Percentiles rank a stretch among this genome's conserved stretches.
Conservation (phyloP, 75 land plant genomes). For the Azolla pinnata region DNA sequence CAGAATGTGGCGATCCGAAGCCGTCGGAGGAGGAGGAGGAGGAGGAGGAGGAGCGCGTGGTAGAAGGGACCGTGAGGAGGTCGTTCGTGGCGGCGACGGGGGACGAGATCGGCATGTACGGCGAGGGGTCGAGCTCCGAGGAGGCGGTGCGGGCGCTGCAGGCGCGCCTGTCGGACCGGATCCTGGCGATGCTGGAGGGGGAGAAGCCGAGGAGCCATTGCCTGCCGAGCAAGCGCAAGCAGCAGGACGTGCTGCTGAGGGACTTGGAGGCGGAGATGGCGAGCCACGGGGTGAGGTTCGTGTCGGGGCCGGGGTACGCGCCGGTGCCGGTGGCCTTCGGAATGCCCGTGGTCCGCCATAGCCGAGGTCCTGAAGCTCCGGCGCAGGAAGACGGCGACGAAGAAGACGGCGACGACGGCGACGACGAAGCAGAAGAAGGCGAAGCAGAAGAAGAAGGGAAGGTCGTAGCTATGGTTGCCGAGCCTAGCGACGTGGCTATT, state of each 20-base stretch:
- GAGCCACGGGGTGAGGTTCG: conserved; percentile 4
- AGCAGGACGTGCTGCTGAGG: conserved; percentile 4
- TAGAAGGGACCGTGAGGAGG: background rate
- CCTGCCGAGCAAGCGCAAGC: background rate
- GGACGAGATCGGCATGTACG: conserved; percentile 5
- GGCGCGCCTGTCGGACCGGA: background rate
- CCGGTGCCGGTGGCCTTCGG: background rate
- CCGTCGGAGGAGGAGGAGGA: too few species aligned
- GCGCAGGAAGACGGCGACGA: too few species aligned
- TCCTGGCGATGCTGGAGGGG: conserved; percentile 1
- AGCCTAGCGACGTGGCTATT: too few species aligned
- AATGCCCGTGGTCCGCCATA: background rate
- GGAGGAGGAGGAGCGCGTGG: background rate
- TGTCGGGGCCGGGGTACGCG: conserved; percentile 3
- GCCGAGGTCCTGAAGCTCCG: too few species aligned
- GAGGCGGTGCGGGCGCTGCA: background rate
- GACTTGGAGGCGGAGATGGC: conserved; percentile 8
- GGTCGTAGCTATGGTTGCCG: too few species aligned
- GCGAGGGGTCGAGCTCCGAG: background rate
- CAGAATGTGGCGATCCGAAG: too few species aligned
- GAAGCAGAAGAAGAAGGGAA: too few species aligned
- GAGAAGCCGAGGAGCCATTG: conserved; percentile 5
- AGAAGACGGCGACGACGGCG: too few species aligned
- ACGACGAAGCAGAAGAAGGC: too few species aligned
- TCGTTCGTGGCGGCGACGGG: conserved; percentile 5